Evolutionary conservation across 225 moss, liverwort and hornwort genomes (phyloP), one percentile per base, ranked within the genome.

Genomic region (Straminergon stramineum): DNA sequence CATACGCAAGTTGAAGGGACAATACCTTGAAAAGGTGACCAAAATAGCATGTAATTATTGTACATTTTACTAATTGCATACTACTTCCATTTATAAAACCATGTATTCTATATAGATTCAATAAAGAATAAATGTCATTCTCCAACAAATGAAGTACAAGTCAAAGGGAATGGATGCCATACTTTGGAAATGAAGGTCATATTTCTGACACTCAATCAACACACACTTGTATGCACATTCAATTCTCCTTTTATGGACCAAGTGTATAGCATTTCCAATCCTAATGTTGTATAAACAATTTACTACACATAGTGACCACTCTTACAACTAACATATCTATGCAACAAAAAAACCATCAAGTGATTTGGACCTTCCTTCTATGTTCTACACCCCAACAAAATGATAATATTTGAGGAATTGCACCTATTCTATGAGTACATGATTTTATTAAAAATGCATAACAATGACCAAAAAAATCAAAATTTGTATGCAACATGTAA

Each of bases 241-340:
- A 4, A 75, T 18, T 75, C 2, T 74, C 8, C 2, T 48, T 11
- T 0, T 30, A 0, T 75, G 0, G 1, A 48, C 48, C 6, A 45
- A 48, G 4, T 10, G 28, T 27, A 74, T 18, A 48, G 17, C 7
- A 6, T 31, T 73, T 73, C 45, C 43, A 75, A 28, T 17, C 2
- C 30, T 45, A 48, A 73, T 41, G 43, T 2, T 7, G 7, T 41
- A 8, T 14, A 71, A 71, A 48, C 30, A 45, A 17, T 28, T 10
- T 45, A 45, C 28, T 74, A 18, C 2, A 30, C 2, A 1, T 14
- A 71, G 48, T 48, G 30, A 22, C 11, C 5, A 19, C 19, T 75
- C 18, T 30, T 10, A 7, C 30, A 75, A 48, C 6, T 48, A 31
- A 75, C 4, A 75, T 17, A 75, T 12, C 12, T 51, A 75, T 1